These are phyloP conservation scores for Penicillium subrubescens DNA, from an alignment of 495 filamentous ascomycete genomes.

Conservation along the genomic window DNA sequence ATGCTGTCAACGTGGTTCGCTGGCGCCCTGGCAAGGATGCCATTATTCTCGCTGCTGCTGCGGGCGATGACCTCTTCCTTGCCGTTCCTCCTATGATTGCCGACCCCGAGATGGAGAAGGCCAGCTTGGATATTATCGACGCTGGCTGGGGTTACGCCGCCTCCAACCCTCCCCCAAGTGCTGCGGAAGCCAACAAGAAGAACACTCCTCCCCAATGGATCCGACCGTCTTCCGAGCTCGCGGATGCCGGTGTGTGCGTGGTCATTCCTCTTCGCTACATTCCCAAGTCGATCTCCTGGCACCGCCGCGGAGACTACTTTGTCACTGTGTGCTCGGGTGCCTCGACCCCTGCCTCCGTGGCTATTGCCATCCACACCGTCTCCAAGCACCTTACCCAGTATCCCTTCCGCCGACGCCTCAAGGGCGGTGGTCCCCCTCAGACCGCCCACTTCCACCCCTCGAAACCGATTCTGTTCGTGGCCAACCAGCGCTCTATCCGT, in stretches of 20 bases:
- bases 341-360: conserved; percentile 64
- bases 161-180: conserved; percentile 60
- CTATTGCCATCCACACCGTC: conserved; percentile 94
- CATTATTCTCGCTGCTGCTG: conserved; percentile 77
- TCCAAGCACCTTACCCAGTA: conserved; percentile 93
- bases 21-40: conserved; percentile 88
- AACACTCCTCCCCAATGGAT: conserved; percentile 79
- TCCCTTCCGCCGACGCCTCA: conserved; percentile 78
- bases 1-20: conserved; percentile 81
- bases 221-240: conserved; percentile 70
- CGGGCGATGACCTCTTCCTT: conserved; percentile 83
- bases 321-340: conserved; percentile 79
- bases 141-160: conserved; percentile 90
- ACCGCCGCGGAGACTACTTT: conserved; percentile 92
- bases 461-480: conserved; percentile 91
- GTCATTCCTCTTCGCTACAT: conserved; percentile 78
- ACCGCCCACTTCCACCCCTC: conserved; percentile 92
- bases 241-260: conserved; percentile 75
- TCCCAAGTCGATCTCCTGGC: conserved; percentile 91
- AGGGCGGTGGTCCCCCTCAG: conserved; percentile 81
- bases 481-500: conserved; percentile 87
- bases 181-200: conserved; percentile 66
- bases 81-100: conserved; percentile 73
- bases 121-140: conserved; percentile 74
- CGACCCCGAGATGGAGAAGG: conserved; percentile 70